phyloP scores from a whole-genome alignment of 257 asterid species.

The Fraxinus cuspidata region DNA sequence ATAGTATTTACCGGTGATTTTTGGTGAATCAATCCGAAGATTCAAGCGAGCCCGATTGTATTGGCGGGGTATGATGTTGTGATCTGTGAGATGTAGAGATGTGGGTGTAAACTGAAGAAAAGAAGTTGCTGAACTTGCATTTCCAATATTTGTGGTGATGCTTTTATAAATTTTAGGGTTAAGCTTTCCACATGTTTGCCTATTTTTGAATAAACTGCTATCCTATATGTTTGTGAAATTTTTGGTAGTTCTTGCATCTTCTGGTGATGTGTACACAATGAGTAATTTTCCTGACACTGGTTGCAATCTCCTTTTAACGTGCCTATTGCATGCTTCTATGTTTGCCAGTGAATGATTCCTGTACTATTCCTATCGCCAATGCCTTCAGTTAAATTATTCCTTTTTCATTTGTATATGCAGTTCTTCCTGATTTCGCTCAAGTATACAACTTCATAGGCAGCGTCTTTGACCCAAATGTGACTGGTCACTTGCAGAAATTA shows the following conservation, averaged over 20 bases:
- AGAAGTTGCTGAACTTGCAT: neutral
- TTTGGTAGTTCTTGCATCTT: neutral
- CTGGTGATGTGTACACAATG: neutral
- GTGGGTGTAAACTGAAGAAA: neutral
- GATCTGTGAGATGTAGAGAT: neutral
- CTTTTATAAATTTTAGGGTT: neutral
- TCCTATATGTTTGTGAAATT: constrained; percentile 8
- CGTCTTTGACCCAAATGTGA: constrained; percentile 76
- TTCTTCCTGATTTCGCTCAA: constrained; percentile 88
- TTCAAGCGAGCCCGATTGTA: neutral
- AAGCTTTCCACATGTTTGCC: constrained; percentile 1
- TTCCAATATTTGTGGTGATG: constrained; percentile 8
- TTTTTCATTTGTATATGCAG: constrained; percentile 49
- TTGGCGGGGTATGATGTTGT: neutral
- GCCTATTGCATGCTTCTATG: constrained; percentile 3
- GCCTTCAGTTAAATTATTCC: constrained; percentile 21
- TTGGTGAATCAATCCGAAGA: neutral
- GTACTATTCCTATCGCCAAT: constrained; percentile 6
- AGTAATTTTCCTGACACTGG: neutral
- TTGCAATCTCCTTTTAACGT: too few relatives aligned
- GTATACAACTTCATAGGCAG: constrained; percentile 93
- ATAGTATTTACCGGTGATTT: neutral
- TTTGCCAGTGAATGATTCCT: constrained; percentile 6
- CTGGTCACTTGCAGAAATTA: constrained; percentile 75
- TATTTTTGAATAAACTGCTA: neutral